Conservation (phyloP, 495 filamentous ascomycete genomes). For the Amniculicola lignicola region DNA sequence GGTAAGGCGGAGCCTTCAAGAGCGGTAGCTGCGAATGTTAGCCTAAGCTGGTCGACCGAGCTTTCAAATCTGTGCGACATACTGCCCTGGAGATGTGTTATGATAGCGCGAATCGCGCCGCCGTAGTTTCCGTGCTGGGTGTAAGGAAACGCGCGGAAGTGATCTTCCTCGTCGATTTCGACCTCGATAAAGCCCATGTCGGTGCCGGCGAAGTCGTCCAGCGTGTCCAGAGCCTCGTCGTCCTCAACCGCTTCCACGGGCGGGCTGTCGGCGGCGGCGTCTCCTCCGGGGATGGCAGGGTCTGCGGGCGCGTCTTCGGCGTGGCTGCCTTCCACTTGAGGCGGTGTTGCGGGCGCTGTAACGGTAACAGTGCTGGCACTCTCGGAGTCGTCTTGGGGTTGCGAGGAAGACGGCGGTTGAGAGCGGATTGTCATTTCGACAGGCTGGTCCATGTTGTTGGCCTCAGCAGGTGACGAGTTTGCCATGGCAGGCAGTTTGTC, state of each 20-base stretch:
- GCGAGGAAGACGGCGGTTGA: constrained; percentile 43
- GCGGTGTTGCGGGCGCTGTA: constrained; percentile 2
- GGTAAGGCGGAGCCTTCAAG: constrained; percentile 34
- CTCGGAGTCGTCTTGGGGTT: constrained; percentile 16
- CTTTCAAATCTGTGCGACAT: neutral
- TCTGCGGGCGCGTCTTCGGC: constrained; percentile 12
- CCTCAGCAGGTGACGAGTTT: constrained; percentile 30
- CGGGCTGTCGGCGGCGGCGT: constrained; percentile 28
- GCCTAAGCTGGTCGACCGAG: neutral
- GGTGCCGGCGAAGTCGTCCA: constrained; percentile 17
- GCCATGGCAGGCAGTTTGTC: constrained; percentile 36
- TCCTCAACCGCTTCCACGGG: constrained; percentile 36
- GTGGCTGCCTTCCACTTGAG: constrained; percentile 17
- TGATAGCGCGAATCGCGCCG: constrained; percentile 11
- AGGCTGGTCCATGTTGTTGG: constrained; percentile 40
- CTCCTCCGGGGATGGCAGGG: constrained; percentile 15
- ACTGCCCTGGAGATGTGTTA: constrained; percentile 20
- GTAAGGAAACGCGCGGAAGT: constrained; percentile 25
- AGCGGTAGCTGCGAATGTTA: constrained; percentile 30
- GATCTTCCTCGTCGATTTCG: constrained; percentile 21
- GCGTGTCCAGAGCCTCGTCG: constrained; percentile 29
- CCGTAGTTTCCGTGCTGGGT: constrained; percentile 14
- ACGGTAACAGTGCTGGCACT: neutral
- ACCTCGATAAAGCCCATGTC: constrained; percentile 25
- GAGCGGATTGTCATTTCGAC: constrained; percentile 52